Evolutionary conservation across 2,329 filamentous ascomycete genomes (phyloP).

Genomic region (Venturia oleaginea): DNA sequence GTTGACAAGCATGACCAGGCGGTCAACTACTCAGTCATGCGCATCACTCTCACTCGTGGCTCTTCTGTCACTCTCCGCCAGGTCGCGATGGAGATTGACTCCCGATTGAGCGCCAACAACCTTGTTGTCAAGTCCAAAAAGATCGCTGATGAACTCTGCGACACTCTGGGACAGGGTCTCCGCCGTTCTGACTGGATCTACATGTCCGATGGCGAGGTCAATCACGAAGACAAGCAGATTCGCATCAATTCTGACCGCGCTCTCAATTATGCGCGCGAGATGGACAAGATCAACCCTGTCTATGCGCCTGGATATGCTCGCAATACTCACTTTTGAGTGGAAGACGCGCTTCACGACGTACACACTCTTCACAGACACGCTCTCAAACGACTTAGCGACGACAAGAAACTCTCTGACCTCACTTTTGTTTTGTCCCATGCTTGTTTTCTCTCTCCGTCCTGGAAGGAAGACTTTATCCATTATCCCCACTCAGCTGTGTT

Average conservation of each 20-base stretch:
- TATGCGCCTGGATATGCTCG: background rate
- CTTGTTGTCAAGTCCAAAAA: constrained; percentile 5
- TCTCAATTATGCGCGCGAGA: background rate
- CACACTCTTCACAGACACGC: background rate
- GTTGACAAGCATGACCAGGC: constrained; percentile 77
- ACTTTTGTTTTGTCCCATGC: background rate
- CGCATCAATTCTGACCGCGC: background rate
- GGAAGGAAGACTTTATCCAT: background rate
- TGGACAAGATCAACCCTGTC: constrained; percentile 3
- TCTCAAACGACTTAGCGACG: background rate
- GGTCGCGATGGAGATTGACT: constrained; percentile 4
- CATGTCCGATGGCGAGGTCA: constrained; percentile 6
- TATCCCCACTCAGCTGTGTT: background rate
- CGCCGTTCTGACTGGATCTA: constrained; percentile 7
- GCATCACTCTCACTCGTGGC: constrained; percentile 85
- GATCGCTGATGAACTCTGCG: background rate
- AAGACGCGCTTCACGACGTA: background rate
- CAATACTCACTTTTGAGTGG: background rate
- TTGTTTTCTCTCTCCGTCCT: background rate
- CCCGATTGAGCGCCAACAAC: background rate
- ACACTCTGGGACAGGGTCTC: background rate
- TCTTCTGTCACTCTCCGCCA: constrained; percentile 10
- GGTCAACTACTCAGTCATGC: constrained; percentile 67
- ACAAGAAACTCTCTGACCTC: background rate
- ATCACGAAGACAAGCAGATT: constrained; percentile 6